A percentile compares a stretch with the other conserved stretches of the same genome.
These are phyloP conservation scores for Penicillium egyptiacum DNA, from an alignment of 495 filamentous ascomycete species.

Conservation along the genomic window DNA sequence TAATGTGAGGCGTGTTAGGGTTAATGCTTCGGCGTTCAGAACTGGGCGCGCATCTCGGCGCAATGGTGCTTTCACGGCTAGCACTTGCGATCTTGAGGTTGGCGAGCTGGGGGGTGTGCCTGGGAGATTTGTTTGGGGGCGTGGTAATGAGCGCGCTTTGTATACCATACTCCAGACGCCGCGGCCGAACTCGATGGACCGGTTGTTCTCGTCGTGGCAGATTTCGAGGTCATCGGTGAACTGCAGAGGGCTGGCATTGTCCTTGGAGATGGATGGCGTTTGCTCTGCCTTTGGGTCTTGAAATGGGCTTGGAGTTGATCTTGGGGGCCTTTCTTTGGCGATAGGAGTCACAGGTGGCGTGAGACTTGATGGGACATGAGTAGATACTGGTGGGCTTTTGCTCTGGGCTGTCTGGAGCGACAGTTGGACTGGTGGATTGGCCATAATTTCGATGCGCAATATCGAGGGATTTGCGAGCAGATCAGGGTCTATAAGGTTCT, in stretches of 20 bases:
- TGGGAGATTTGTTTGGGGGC: conserved; percentile 9
- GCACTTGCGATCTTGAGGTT: conserved; percentile 30
- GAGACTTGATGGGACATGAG: conserved; percentile 20
- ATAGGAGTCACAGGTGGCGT: conserved; percentile 45
- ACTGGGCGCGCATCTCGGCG: conserved; percentile 50
- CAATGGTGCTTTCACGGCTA: conserved; percentile 57
- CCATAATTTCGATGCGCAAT: background rate
- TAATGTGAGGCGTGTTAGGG: conserved; percentile 49
- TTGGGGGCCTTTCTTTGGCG: conserved; percentile 19
- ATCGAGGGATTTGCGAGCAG: background rate
- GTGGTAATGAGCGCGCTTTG: conserved; percentile 34
- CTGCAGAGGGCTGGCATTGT: conserved; percentile 20
- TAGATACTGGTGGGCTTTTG: conserved; percentile 8
- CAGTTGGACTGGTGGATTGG: conserved; percentile 28
- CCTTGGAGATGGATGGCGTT: conserved; percentile 8
- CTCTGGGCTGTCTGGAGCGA: conserved; percentile 25
- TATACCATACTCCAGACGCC: conserved; percentile 65
- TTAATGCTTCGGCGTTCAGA: conserved; percentile 51
- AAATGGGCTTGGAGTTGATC: conserved; percentile 11
- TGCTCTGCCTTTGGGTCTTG: conserved; percentile 2
- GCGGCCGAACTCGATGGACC: conserved; percentile 49
- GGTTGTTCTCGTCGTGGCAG: conserved; percentile 27
- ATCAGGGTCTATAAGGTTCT: background rate
- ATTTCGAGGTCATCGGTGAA: conserved; percentile 42
- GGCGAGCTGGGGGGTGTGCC: conserved; percentile 52